Conservation (phyloP, 192 early-diverging fungal genomes). For the Backusella liffmaniae region DNA sequence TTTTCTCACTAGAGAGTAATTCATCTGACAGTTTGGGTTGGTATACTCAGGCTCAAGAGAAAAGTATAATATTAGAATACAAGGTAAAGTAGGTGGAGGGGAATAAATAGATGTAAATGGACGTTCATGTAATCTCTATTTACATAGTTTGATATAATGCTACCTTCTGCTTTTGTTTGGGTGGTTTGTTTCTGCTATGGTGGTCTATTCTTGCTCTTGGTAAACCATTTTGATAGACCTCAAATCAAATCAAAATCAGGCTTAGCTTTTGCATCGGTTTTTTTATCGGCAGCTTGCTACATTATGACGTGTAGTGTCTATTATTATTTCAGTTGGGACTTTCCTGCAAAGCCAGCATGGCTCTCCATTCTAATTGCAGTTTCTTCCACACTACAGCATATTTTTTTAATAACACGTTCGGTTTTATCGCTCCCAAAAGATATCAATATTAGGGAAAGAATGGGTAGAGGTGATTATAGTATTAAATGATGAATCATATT, state of each 20-base stretch:
- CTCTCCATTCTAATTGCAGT: constrained; percentile 64
- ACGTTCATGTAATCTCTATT: not conserved
- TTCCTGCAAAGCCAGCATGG: constrained; percentile 63
- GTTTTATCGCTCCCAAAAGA: constrained; percentile 65
- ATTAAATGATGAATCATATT: not conserved
- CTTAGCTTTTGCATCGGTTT: constrained; percentile 62
- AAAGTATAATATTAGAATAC: not conserved
- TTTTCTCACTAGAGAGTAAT: not conserved
- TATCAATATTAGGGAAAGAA: constrained; percentile 67
- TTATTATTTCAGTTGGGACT: constrained; percentile 55
- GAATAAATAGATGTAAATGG: not conserved
- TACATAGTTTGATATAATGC: not conserved
- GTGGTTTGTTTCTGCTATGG: not conserved
- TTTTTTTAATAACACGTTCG: constrained; percentile 66
- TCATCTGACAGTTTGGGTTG: constrained; percentile 49
- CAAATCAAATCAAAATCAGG: constrained; percentile 78
- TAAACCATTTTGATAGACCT: constrained; percentile 62
- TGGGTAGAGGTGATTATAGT: constrained; percentile 52
- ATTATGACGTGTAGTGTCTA: constrained; percentile 64
- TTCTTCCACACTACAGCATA: constrained; percentile 71
- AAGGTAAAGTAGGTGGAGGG: not conserved
- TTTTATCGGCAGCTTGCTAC: constrained; percentile 58
- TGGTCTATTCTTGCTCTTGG: constrained; percentile 56
- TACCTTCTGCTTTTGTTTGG: not conserved
- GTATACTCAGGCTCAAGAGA: constrained; percentile 40